Evolutionary conservation across 352 stramenopile genomes (phyloP).

Genomic region (Aphanomyces astaci): DNA sequence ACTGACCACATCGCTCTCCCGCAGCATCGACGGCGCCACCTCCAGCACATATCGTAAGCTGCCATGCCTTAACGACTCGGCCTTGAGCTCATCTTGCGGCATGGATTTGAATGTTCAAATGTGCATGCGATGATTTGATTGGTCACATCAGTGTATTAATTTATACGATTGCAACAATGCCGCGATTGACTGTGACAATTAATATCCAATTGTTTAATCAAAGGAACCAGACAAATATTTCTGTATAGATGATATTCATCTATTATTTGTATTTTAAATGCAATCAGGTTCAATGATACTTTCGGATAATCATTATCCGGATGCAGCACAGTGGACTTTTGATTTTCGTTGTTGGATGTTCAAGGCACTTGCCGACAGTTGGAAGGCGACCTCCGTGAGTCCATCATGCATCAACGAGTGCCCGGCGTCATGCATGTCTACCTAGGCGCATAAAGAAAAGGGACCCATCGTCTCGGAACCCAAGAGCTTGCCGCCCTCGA

Average conservation of each 20-base stretch:
- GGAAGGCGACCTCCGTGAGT: no score
- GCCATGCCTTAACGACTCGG: not conserved
- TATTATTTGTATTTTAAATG: not conserved
- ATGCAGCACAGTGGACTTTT: not conserved
- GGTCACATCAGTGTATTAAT: not conserved
- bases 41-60: constrained; percentile 21
- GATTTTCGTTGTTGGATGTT: not conserved
- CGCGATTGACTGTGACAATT: no score
- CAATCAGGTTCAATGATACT: no score
- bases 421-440: not conserved
- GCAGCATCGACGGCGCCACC: constrained; percentile 9
- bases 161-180: not conserved
- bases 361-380: not conserved
- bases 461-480: no score
- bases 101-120: constrained; percentile 3
- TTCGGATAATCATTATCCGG: no score
- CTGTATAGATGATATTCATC: no score
- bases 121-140: not conserved
- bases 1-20: not conserved
- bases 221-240: no score
- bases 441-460: no score
- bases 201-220: no score
- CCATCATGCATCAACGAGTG: not conserved
- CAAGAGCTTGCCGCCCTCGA: no score
- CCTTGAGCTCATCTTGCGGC: not conserved